Evolutionary conservation across 345 rosid genomes (phyloP).

Genomic region (Euclidium syriacum): DNA sequence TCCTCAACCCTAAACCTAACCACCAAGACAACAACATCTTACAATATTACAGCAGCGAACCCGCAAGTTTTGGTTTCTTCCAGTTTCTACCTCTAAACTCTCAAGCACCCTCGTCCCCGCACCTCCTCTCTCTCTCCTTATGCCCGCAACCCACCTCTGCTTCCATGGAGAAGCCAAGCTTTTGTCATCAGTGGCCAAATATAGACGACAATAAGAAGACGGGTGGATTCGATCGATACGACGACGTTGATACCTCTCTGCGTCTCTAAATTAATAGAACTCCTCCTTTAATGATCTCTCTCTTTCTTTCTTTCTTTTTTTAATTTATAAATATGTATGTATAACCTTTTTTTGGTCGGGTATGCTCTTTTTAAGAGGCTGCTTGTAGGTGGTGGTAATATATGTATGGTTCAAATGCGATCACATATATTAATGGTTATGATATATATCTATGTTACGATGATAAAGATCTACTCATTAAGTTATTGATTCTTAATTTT

Average conservation of each 20-base stretch:
- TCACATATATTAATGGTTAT: conserved; percentile 10
- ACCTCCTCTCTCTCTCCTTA: conserved; percentile 32
- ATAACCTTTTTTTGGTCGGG: conserved; percentile 23
- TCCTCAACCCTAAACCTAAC: conserved; percentile 30
- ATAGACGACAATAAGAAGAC: conserved; percentile 23
- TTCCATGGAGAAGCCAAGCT: conserved; percentile 26
- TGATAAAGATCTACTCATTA: background rate
- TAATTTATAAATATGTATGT: conserved; percentile 15
- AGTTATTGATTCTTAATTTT: background rate
- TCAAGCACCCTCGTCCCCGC: conserved; percentile 24
- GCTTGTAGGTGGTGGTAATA: conserved; percentile 17
- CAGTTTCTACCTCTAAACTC: conserved; percentile 39
- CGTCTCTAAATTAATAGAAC: conserved; percentile 40
- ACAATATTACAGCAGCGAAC: conserved; percentile 32
- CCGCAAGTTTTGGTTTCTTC: conserved; percentile 38
- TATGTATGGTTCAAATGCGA: conserved; percentile 23
- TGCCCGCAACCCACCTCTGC: background rate
- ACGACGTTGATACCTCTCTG: conserved; percentile 69
- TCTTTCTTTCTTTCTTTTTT: background rate
- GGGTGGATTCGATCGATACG: conserved; percentile 28
- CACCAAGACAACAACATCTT: conserved; percentile 20
- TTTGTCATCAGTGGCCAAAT: conserved; percentile 28
- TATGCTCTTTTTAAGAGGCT: conserved; percentile 10
- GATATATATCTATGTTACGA: background rate
- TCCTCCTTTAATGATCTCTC: too few relatives aligned